phyloP scores from a whole-genome alignment of 2,329 filamentous ascomycete genomes.

The Colletotrichum incanum region DNA sequence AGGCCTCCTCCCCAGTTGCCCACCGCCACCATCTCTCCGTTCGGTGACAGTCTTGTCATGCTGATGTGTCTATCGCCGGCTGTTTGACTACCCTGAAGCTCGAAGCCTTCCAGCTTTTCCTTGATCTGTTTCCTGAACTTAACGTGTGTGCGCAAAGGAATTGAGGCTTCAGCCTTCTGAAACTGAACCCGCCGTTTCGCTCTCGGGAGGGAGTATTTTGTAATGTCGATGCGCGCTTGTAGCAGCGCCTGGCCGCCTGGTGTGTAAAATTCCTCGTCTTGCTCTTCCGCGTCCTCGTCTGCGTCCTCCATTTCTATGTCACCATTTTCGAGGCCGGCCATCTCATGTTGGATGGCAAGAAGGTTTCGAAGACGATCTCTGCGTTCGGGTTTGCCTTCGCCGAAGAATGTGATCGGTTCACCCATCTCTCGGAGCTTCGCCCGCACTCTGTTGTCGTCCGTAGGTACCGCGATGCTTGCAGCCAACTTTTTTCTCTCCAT shows the following conservation, averaged over 20 bases:
- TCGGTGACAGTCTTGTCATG: conserved; percentile 91
- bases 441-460: conserved; percentile 91
- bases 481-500: conserved; percentile 93
- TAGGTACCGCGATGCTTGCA: conserved; percentile 91
- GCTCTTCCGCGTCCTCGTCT: conserved; percentile 69
- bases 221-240: conserved; percentile 83
- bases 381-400: conserved; percentile 88
- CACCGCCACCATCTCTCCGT: conserved; percentile 85
- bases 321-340: conserved; percentile 68
- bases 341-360: conserved; percentile 80
- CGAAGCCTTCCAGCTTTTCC: conserved; percentile 84
- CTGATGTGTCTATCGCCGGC: conserved; percentile 92
- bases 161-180: conserved; percentile 85
- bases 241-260: conserved; percentile 83
- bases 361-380: conserved; percentile 89
- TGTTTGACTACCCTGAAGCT: conserved; percentile 94
- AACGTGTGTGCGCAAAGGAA: conserved; percentile 90
- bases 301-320: conserved; percentile 76
- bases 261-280: conserved; percentile 96
- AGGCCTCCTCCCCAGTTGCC: conserved; percentile 95
- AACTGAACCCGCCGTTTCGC: conserved; percentile 83
- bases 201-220: conserved; percentile 85
- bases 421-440: conserved; percentile 85
- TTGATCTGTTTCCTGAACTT: conserved; percentile 93
- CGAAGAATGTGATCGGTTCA: conserved; percentile 96